These are phyloP conservation scores for Talaromyces sp. DNA, from an alignment of 2,329 filamentous ascomycete species.

Conservation along the genomic window DNA sequence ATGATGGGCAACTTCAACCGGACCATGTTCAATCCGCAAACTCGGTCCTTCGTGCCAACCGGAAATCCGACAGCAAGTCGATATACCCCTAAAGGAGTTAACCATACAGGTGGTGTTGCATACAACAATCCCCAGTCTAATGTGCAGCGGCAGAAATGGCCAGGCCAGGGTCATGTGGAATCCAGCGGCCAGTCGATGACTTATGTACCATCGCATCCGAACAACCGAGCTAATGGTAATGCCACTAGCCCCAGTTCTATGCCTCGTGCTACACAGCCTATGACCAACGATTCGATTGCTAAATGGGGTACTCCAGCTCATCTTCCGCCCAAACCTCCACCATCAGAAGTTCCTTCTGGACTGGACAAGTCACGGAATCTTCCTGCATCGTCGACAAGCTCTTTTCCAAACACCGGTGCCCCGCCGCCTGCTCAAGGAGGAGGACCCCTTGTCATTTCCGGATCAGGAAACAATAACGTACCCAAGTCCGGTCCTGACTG, in stretches of 20 bases:
- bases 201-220: constrained; percentile 10
- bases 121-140: constrained; percentile 29
- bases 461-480: constrained; percentile 22
- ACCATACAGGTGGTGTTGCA: constrained; percentile 24
- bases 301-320: constrained; percentile 50
- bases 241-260: constrained; percentile 16
- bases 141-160: constrained; percentile 21
- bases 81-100: constrained; percentile 29
- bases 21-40: constrained; percentile 89
- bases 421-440: constrained; percentile 21
- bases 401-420: constrained; percentile 22
- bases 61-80: constrained; percentile 33
- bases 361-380: constrained; percentile 34
- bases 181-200: constrained; percentile 8
- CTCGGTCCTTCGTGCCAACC: constrained; percentile 79
- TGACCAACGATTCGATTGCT: constrained; percentile 38
- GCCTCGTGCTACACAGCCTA: constrained; percentile 20
- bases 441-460: constrained; percentile 38
- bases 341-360: constrained; percentile 40
- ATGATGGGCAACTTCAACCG: constrained; percentile 79
- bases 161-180: constrained; percentile 6
- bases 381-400: constrained; percentile 17
- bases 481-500: constrained; percentile 22
- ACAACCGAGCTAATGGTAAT: constrained; percentile 22
- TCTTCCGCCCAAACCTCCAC: constrained; percentile 48